phyloP scores from a whole-genome alignment of 1,284 basidiomycete genomes.

The Cryptococcus maquisensis region DNA sequence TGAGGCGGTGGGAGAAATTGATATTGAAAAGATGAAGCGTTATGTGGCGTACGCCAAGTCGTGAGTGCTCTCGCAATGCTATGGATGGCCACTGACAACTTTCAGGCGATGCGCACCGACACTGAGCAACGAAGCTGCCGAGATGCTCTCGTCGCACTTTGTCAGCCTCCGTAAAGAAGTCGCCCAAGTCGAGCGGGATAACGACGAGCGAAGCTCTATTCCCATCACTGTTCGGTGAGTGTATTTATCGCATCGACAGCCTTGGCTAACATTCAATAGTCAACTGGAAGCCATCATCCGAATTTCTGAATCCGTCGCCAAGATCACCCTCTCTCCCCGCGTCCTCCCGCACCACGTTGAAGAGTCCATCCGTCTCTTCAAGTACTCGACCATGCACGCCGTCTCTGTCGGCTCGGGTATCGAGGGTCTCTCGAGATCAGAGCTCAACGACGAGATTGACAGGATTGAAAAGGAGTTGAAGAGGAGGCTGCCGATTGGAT shows the following conservation, averaged over 20 bases:
- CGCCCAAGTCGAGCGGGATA: conserved; percentile 92
- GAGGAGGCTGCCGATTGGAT: conserved; percentile 85
- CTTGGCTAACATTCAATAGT: conserved; percentile 50
- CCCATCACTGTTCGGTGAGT: conserved; percentile 92
- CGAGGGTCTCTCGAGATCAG: conserved; percentile 87
- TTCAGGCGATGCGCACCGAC: conserved; percentile 90
- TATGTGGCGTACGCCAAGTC: conserved; percentile 95
- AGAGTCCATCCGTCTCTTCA: conserved; percentile 97
- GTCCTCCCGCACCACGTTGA: conserved; percentile 94
- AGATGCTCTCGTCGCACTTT: conserved; percentile 97
- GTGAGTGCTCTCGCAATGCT: conserved; percentile 50
- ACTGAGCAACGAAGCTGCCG: conserved; percentile 85
- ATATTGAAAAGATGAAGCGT: conserved; percentile 97
- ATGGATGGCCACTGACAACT: background rate
- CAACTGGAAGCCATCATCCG: conserved; percentile 99
- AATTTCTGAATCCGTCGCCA: conserved; percentile 94
- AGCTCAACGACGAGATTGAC: conserved; percentile 90
- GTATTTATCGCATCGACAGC: background rate
- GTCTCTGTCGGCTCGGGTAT: conserved; percentile 74
- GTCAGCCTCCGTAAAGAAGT: conserved; percentile 91
- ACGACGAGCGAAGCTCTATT: conserved; percentile 95
- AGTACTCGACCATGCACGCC: conserved; percentile 98
- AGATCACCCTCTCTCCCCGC: conserved; percentile 80
- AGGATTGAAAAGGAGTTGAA: conserved; percentile 88
- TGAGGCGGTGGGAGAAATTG: conserved; percentile 82